Evolutionary conservation across 2,329 filamentous ascomycete genomes (phyloP), one percentile per base, ranked within the genome.

Genomic region (Pseudogymnoascus sp.): DNA sequence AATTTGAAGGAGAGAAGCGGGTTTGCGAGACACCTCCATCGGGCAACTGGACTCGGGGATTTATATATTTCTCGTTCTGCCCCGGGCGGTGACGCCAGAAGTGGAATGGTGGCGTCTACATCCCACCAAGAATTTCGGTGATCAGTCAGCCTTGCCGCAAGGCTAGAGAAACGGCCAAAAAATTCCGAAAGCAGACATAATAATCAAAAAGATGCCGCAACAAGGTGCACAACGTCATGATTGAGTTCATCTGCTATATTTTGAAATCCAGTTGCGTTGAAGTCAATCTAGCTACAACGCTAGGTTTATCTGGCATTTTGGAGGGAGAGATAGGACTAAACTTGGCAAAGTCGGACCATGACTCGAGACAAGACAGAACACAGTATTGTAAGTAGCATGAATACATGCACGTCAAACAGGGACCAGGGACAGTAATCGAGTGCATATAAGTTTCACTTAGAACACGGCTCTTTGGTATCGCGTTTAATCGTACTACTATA

Each of bases 31-130:
- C 48, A 33, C 21, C 48, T 29, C 15, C 15, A 33, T 55, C 17
- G 9, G 29, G 29, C 48, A 33, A 2, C 29, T 55, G 29, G 29
- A 4, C 35, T 55, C 48, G 15, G 48, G 10, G 29, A 55, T 55
- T 55, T 55, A 55, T 55, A 35, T 55, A 55, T 55, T 55, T 55
- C 48, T 55, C 29, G 48, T 55, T 55, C 48, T 55, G 48, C 48
- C 48, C 48, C 48, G 48, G 48, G 48, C 48, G 48, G 48, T 55
- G 48, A 55, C 48, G 29, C 48, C 12, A 33, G 29, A 55, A 55
- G 48, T 55, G 48, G 48, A 33, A 55, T 55, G 48, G 48, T 55
- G 48, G 48, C 48, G 29, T 33, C 48, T n/a, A 21, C 29, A 55
- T 55, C 48, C 48, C 48, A 55, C 48, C 48, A 55, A 55, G 29